phyloP scores from a whole-genome alignment of 805 yeast genomes.

The Monosporozyma unispora region DNA sequence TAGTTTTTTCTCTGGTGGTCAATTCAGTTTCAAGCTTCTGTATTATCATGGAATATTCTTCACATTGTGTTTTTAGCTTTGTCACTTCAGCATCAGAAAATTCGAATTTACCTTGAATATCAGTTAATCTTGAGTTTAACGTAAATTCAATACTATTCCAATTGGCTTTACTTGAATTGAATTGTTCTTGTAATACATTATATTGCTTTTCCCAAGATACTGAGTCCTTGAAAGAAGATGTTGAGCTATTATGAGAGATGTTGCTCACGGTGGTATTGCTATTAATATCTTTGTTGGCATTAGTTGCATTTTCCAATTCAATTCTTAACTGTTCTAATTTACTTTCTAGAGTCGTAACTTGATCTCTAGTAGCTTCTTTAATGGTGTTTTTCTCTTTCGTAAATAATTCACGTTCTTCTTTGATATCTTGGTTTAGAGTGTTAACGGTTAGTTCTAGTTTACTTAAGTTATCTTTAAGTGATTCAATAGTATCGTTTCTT shows the following conservation, averaged over 20 bases:
- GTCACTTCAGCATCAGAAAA: slow-evolving; percentile 1
- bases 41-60: slow-evolving; percentile 5
- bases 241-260: not conserved
- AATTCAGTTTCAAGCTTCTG: not conserved
- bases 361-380: slow-evolving; percentile 32
- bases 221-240: not conserved
- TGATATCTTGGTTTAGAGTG: not conserved
- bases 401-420: slow-evolving; percentile 10
- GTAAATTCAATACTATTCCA: slow-evolving; percentile 76
- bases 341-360: slow-evolving; percentile 52
- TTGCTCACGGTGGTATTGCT: not conserved
- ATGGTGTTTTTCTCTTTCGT: slow-evolving; percentile 17
- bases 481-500: slow-evolving; percentile 8
- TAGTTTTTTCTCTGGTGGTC: not conserved
- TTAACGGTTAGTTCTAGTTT: slow-evolving; percentile 9
- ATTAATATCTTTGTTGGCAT: slow-evolving; percentile 8
- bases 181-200: slow-evolving; percentile 56
- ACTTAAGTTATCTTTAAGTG: slow-evolving; percentile 8
- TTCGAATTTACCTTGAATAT: slow-evolving; percentile 2
- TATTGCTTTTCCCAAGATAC: slow-evolving; percentile 1
- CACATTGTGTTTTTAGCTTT: slow-evolving; percentile 7
- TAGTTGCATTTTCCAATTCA: slow-evolving; percentile 40
- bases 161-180: slow-evolving; percentile 65
- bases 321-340: slow-evolving; percentile 61
- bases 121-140: slow-evolving; percentile 38